phyloP scores from a whole-genome alignment of 179 eudicot species.

The Silene vulgaris region DNA sequence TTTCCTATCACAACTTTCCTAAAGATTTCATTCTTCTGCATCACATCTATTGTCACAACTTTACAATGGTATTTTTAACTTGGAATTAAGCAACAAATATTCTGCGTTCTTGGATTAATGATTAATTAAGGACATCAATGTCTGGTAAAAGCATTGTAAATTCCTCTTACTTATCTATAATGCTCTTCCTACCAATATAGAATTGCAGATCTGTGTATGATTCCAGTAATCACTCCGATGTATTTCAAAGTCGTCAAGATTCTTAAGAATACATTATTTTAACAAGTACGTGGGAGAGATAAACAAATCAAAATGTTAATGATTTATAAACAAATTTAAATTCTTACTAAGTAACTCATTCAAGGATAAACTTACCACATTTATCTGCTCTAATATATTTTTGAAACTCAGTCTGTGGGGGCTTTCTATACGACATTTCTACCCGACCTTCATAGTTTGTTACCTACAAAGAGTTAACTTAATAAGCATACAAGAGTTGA shows the following conservation, averaged over 20 bases:
- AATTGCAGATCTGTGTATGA: background rate
- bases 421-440: constrained; percentile 35
- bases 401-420: constrained; percentile 46
- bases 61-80: background rate
- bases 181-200: background rate
- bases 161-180: background rate
- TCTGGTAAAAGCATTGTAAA: background rate
- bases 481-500: constrained; percentile 18
- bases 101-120: background rate
- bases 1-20: background rate
- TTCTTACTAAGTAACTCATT: background rate
- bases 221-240: background rate
- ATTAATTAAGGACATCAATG: constrained; percentile 4
- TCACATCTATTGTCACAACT: background rate
- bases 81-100: background rate
- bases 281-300: background rate
- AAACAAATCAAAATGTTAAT: background rate
- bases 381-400: constrained; percentile 45
- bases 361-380: constrained; percentile 33
- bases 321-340: constrained; percentile 1
- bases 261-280: background rate
- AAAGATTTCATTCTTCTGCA: background rate
- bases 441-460: constrained; percentile 37
- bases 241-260: background rate
- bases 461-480: constrained; percentile 31